These are phyloP conservation scores for Xylaria polymorpha DNA, from an alignment of 2,329 filamentous ascomycete genomes.

Conservation along the genomic window DNA sequence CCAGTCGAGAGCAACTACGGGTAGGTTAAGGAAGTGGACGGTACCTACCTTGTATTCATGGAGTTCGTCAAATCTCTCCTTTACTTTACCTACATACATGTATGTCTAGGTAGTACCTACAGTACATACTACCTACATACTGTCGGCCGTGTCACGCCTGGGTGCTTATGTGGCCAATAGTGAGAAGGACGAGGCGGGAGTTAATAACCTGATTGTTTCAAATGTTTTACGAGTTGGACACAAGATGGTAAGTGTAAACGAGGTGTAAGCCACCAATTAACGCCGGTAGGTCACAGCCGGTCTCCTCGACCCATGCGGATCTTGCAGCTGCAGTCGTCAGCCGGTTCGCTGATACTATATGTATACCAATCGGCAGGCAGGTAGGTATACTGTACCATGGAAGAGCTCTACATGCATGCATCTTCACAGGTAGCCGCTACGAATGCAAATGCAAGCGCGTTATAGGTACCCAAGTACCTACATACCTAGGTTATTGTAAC, in stretches of 20 bases:
- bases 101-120: too few species aligned
- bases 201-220: not conserved
- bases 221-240: slow-evolving; percentile 22
- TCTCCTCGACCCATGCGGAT: slow-evolving; percentile 16
- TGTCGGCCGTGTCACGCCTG: not conserved
- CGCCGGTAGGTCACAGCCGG: slow-evolving; percentile 29
- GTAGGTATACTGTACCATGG: not conserved
- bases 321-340: slow-evolving; percentile 8
- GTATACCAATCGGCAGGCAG: not conserved
- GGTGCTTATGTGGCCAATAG: not conserved
- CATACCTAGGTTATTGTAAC: too few species aligned
- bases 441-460: not conserved
- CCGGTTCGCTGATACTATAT: too few species aligned
- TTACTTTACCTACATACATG: not conserved
- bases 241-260: slow-evolving; percentile 36
- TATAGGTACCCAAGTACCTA: not conserved
- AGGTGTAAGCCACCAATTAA: slow-evolving; percentile 23
- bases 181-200: not conserved
- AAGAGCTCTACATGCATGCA: not conserved
- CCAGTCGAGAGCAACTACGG: not conserved
- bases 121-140: too few species aligned
- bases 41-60: not conserved
- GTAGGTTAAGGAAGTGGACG: not conserved
- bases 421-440: not conserved
- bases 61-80: not conserved